Conservation (phyloP, 129 eudicot genomes). For the Pseudognaphalium luteoalbum region DNA sequence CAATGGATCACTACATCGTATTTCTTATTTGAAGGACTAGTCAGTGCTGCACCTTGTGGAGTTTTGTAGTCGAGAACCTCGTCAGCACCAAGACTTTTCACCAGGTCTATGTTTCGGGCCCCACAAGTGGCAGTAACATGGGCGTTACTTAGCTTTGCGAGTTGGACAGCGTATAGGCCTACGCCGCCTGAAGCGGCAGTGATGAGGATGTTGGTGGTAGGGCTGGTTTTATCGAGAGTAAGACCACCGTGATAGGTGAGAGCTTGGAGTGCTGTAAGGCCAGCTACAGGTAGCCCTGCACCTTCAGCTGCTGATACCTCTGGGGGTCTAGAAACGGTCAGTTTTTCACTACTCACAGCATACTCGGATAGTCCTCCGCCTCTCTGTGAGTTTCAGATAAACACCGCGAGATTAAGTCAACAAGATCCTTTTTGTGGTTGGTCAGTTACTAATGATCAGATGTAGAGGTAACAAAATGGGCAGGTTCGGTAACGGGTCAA, state of each 20-base stretch:
- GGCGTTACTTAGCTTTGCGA: constrained; percentile 71
- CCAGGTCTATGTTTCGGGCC: constrained; percentile 70
- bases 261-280: constrained; percentile 76
- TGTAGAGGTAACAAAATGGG: constrained; percentile 1
- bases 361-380: constrained; percentile 84
- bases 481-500: not conserved
- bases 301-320: constrained; percentile 80
- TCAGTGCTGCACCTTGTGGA: constrained; percentile 68
- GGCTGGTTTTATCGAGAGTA: constrained; percentile 67
- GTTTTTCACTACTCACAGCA: constrained; percentile 56
- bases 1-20: constrained; percentile 73
- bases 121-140: constrained; percentile 95
- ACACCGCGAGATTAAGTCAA: constrained; percentile 11
- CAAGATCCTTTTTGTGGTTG: not conserved
- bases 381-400: constrained; percentile 14
- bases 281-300: constrained; percentile 72
- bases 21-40: constrained; percentile 75
- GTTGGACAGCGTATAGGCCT: constrained; percentile 78
- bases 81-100: constrained; percentile 78
- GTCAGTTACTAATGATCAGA: constrained; percentile 1
- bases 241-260: constrained; percentile 59
- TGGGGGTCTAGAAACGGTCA: constrained; percentile 69
- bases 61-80: constrained; percentile 88
- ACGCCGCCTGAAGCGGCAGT: constrained; percentile 96
- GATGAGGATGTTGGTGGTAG: constrained; percentile 61